Conservation (phyloP, 2,329 filamentous ascomycete genomes). For the Sarocladiaceae sp. region DNA sequence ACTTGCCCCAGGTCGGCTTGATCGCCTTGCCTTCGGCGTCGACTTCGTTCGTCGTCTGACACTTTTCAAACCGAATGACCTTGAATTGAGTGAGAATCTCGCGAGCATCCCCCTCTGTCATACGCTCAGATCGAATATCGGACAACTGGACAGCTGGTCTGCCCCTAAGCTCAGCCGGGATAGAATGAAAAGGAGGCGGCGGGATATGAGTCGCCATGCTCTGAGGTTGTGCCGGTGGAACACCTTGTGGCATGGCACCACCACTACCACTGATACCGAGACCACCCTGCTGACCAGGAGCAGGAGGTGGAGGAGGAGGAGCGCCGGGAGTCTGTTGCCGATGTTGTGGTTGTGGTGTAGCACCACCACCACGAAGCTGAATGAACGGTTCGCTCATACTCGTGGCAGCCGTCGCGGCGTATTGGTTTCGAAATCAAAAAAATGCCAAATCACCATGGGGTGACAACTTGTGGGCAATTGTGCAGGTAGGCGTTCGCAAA, state of each 20-base stretch:
- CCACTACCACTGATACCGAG: not conserved
- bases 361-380: not conserved
- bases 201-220: not conserved
- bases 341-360: not conserved
- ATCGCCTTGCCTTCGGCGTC: conserved; percentile 30
- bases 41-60: conserved; percentile 23
- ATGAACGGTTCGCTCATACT: conserved; percentile 4
- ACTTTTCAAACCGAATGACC: conserved; percentile 39
- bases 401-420: not conserved
- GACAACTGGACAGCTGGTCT: not conserved
- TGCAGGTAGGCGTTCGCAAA: not conserved
- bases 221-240: not conserved
- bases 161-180: not conserved
- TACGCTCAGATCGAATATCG: conserved; percentile 1
- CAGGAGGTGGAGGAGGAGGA: conserved; percentile 4
- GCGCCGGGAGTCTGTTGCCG: not conserved
- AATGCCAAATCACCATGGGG: no score
- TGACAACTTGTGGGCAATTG: not conserved
- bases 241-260: not conserved
- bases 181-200: not conserved
- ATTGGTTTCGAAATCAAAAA: no score
- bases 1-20: conserved; percentile 36
- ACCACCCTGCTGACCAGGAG: conserved; percentile 3
- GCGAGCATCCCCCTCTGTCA: conserved; percentile 32
- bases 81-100: conserved; percentile 35